phyloP scores from a whole-genome alignment of 2,329 filamentous ascomycete species.

The Aspergillus latus region DNA sequence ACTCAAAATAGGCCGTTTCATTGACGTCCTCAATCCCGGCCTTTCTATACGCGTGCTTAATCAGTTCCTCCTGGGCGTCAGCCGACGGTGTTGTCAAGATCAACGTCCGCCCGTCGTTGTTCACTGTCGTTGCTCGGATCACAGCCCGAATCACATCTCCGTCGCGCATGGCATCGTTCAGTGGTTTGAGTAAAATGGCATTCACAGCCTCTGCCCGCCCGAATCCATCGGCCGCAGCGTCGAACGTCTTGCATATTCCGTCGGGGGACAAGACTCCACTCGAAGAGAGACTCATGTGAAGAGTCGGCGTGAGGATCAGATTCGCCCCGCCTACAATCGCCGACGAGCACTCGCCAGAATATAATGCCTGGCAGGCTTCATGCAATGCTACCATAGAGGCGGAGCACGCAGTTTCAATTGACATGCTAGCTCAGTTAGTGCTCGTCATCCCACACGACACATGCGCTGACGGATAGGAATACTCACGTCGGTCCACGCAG shows the following conservation, averaged over 20 bases:
- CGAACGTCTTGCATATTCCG: conserved; percentile 51
- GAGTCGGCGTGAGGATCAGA: conserved; percentile 25
- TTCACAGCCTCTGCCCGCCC: conserved; percentile 52
- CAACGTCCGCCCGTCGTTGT: conserved; percentile 19
- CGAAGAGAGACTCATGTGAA: conserved; percentile 22
- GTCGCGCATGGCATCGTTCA: conserved; percentile 49
- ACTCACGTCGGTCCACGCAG: conserved; percentile 3
- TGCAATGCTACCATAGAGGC: conserved; percentile 39
- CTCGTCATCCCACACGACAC: neutral
- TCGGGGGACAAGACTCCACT: conserved; percentile 40
- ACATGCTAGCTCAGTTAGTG: conserved; percentile 23
- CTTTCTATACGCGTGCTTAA: conserved; percentile 15
- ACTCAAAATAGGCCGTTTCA: conserved; percentile 17
- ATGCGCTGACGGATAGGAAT: neutral
- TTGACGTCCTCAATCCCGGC: conserved; percentile 6
- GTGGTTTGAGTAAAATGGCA: conserved; percentile 48
- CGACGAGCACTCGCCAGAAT: conserved; percentile 22
- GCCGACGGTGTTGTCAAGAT: conserved; percentile 17
- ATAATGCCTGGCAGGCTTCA: conserved; percentile 28
- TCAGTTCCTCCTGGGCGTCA: conserved; percentile 19
- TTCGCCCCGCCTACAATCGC: conserved; percentile 38
- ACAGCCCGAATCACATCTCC: conserved; percentile 25
- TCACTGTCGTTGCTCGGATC: conserved; percentile 12
- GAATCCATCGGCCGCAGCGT: conserved; percentile 51
- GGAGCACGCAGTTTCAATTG: conserved; percentile 44